phyloP scores from a whole-genome alignment of 2,329 filamentous ascomycete genomes.

The Colletotrichum tamarilloi region DNA sequence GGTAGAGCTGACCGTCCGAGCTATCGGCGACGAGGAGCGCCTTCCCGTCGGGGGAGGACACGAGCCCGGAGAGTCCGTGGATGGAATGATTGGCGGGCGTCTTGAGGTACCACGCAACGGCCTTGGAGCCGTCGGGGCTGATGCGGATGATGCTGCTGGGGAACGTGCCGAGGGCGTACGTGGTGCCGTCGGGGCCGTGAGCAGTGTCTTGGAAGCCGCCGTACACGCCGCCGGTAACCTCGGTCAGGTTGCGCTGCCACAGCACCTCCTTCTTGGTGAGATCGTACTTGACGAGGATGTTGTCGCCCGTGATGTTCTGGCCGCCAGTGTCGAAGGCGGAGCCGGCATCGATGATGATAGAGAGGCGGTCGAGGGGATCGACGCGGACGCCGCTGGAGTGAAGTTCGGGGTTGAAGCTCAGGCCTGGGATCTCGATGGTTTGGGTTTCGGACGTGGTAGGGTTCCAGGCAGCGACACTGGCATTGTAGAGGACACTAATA shows the following conservation, averaged over 20 bases:
- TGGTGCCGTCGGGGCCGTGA: constrained; percentile 47
- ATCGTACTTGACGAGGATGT: constrained; percentile 50
- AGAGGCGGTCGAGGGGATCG: constrained; percentile 46
- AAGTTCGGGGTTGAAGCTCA: constrained; percentile 43
- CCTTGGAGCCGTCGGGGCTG: constrained; percentile 41
- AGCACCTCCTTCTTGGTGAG: constrained; percentile 38
- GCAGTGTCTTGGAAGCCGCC: constrained; percentile 54
- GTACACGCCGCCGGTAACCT: constrained; percentile 42
- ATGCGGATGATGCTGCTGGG: constrained; percentile 50
- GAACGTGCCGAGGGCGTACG: constrained; percentile 51
- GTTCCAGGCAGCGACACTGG: constrained; percentile 47
- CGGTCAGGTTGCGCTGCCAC: constrained; percentile 48
- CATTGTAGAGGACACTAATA: constrained; percentile 44
- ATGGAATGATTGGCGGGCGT: constrained; percentile 41
- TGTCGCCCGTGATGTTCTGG: constrained; percentile 48
- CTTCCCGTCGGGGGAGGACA: constrained; percentile 25
- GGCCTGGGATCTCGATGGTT: constrained; percentile 41
- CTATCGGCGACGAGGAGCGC: constrained; percentile 46
- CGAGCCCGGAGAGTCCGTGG: constrained; percentile 30
- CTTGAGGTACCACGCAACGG: constrained; percentile 46
- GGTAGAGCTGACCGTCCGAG: constrained; percentile 46
- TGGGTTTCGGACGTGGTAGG: constrained; percentile 42
- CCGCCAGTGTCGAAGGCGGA: constrained; percentile 48
- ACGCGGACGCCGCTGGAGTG: constrained; percentile 50
- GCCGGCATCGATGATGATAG: constrained; percentile 49